phyloP scores from a whole-genome alignment of 768 basidiomycete genomes.

The Hydnomerulius pinastri region DNA sequence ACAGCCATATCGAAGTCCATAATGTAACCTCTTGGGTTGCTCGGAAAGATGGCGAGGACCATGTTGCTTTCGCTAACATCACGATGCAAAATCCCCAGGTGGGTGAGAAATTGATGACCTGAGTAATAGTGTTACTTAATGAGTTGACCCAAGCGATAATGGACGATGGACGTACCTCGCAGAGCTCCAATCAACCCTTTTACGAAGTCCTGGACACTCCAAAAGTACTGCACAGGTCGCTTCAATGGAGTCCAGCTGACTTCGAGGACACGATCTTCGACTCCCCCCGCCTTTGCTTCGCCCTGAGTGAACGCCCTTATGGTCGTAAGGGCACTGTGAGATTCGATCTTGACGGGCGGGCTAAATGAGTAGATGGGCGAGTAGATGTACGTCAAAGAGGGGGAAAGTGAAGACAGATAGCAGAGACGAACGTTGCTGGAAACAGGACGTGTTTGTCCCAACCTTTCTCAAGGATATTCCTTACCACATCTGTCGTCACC shows the following conservation, averaged over 20 bases:
- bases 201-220: conserved; percentile 9
- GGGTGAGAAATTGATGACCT: conserved; percentile 3
- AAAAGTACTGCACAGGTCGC: conserved; percentile 2
- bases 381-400: neutral
- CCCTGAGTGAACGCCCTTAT: neutral
- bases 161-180: neutral
- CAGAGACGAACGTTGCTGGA: neutral
- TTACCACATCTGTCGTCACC: too few species aligned
- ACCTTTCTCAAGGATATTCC: too few species aligned
- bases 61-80: conserved; percentile 34
- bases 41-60: conserved; percentile 17
- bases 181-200: conserved; percentile 2
- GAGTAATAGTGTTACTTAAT: neutral
- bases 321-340: neutral
- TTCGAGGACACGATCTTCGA: neutral
- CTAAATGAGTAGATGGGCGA: too few species aligned
- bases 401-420: neutral
- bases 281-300: neutral
- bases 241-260: neutral
- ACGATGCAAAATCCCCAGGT: conserved; percentile 27
- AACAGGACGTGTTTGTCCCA: neutral
- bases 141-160: neutral
- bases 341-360: neutral
- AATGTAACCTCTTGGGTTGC: conserved; percentile 9
- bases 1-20: conserved; percentile 24